phyloP scores from a whole-genome alignment of 176 grass and related monocot species.

The sorghum (Sorghum bicolor) region Sorghum_bicolor_NCBIv3 NC_012872.2:28907001-28907500 shows the following conservation, averaged over 20 bases:
- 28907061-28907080: neutral
- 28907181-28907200: neutral
- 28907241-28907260: too few relatives aligned
- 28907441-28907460: too few relatives aligned
- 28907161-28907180: neutral
- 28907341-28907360: neutral
- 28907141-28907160: constrained; percentile 22
- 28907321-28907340: too few relatives aligned
- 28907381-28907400: too few relatives aligned
- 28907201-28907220: too few relatives aligned
- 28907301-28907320: neutral
- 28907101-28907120: neutral
- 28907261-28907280: neutral
- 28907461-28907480: too few relatives aligned
- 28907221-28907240: too few relatives aligned
- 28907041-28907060: neutral
- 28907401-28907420: too few relatives aligned
- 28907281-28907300: neutral
- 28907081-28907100: constrained; percentile 12
- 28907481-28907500: neutral
- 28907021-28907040: neutral
- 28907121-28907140: constrained; percentile 33
- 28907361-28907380: too few relatives aligned
- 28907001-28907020: neutral
- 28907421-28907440: too few relatives aligned